A percentile compares a stretch with the other conserved stretches of the same genome.
Conservation (phyloP, 2,329 filamentous ascomycete genomes). For the Byssothecium circinans region DNA sequence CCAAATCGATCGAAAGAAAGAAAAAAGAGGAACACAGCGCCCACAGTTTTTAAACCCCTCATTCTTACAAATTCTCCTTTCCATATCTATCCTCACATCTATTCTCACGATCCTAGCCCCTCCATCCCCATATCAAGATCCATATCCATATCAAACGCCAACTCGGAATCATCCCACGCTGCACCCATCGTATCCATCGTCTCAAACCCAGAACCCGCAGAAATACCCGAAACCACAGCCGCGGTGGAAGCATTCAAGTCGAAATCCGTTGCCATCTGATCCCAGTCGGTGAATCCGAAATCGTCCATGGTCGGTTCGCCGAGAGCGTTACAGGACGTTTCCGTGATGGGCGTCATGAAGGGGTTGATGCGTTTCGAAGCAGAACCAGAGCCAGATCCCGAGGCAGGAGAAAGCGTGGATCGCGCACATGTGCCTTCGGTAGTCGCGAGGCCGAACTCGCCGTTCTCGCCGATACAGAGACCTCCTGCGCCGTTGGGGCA, state of each 20-base stretch:
- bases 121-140: conserved; percentile 20
- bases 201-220: conserved; percentile 15
- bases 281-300: conserved; percentile 33
- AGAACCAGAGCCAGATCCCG: background rate
- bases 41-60: too few relatives aligned
- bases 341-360: conserved; percentile 13
- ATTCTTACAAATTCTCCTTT: too few relatives aligned
- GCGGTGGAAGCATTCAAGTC: conserved; percentile 27
- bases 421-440: conserved; percentile 7
- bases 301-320: conserved; percentile 11
- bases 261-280: conserved; percentile 27
- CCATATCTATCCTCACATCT: too few relatives aligned
- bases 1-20: too few relatives aligned
- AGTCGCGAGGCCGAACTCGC: conserved; percentile 20
- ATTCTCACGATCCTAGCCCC: background rate
- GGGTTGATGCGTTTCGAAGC: background rate
- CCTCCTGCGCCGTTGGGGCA: conserved; percentile 16
- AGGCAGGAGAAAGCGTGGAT: background rate
- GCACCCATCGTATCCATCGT: conserved; percentile 8
- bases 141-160: conserved; percentile 37
- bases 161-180: conserved; percentile 34
- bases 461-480: conserved; percentile 26
- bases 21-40: too few relatives aligned
- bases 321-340: conserved; percentile 10
- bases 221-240: conserved; percentile 16